A percentile compares a stretch with the other conserved stretches of the same genome.
phyloP scores from a whole-genome alignment of 805 yeast genomes.

The Candida glaebosa region DNA sequence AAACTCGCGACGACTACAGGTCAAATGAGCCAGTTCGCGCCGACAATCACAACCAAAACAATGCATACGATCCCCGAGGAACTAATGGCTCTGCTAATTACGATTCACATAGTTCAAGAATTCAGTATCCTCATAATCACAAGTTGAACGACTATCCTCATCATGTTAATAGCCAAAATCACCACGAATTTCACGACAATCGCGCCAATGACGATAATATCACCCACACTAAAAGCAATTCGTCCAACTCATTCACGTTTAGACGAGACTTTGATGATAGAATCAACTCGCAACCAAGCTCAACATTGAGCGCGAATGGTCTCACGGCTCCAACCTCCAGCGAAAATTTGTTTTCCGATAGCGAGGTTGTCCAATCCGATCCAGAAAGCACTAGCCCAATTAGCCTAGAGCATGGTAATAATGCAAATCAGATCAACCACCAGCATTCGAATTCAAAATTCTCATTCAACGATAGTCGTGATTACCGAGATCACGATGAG shows the following conservation, averaged over 20 bases:
- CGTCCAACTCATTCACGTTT: not conserved
- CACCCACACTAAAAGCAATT: not conserved
- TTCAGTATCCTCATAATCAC: not conserved
- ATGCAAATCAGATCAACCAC: not conserved
- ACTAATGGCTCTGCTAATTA: not conserved
- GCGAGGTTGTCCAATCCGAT: not conserved
- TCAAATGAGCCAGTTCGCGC: no score
- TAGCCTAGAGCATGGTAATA: not conserved
- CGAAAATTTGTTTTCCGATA: not conserved
- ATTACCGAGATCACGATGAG: not conserved
- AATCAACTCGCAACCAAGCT: not conserved
- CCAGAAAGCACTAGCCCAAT: not conserved
- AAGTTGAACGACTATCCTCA: not conserved
- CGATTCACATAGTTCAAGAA: not conserved
- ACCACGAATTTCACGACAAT: not conserved
- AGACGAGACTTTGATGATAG: not conserved
- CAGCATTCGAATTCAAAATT: constrained; percentile 3
- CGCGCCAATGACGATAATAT: not conserved
- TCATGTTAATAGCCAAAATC: not conserved
- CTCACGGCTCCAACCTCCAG: not conserved
- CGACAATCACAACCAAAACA: not conserved
- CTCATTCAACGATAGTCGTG: not conserved
- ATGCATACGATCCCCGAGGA: not conserved
- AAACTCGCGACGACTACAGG: no score
- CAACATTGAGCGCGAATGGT: not conserved